A percentile compares a stretch with the other conserved stretches of the same genome.
Conservation (phyloP, 768 basidiomycete species). For the Trametes elegans region DNA sequence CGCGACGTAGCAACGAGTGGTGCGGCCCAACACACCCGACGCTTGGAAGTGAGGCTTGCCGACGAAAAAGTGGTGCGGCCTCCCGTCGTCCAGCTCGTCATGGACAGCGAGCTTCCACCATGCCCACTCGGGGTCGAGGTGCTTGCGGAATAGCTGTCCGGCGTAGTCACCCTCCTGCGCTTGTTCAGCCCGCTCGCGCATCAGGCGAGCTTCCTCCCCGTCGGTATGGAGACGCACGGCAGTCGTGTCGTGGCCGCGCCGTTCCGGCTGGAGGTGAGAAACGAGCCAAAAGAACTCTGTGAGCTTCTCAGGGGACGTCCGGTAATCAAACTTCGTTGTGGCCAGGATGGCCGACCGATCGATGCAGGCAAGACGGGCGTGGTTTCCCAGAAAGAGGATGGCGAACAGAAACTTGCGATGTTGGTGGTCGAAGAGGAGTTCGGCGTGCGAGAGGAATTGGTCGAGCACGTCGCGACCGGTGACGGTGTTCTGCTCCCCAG, state of each 20-base stretch:
- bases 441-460: conserved; percentile 4
- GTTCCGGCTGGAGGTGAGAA: neutral
- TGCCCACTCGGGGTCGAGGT: neutral
- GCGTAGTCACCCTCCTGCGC: neutral
- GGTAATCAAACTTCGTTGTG: conserved; percentile 9
- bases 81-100: neutral
- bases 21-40: neutral
- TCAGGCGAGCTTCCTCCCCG: neutral
- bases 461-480: neutral
- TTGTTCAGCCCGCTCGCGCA: neutral
- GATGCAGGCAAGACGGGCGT: neutral
- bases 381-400: neutral
- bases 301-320: neutral
- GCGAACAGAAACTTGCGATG: neutral
- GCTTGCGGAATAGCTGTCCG: neutral
- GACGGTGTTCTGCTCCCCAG: neutral
- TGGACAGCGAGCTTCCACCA: neutral
- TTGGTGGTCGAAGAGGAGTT: conserved; percentile 1
- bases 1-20: conserved; percentile 6
- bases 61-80: neutral
- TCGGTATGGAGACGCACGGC: neutral
- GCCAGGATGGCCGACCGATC: neutral
- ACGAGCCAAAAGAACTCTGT: neutral
- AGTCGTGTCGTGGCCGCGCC: conserved; percentile 7
- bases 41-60: neutral